phyloP scores from a whole-genome alignment of 805 yeast species.

The Teunomyces gatunensis region DNA sequence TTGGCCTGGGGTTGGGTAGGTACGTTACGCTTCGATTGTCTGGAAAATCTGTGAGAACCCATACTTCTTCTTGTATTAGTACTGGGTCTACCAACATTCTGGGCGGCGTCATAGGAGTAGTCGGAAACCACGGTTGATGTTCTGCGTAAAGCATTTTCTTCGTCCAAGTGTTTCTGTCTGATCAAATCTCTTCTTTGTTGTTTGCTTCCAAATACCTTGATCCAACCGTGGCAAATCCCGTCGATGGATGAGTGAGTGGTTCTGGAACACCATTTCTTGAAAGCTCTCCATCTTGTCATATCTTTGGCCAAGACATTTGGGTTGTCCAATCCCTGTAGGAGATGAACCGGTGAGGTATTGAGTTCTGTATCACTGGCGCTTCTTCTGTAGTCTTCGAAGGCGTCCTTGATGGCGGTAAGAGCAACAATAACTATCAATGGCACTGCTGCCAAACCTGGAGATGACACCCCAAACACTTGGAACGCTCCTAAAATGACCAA shows the following conservation, averaged over 20 bases:
- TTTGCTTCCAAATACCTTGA: constrained; percentile 25
- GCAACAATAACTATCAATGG: constrained; percentile 78
- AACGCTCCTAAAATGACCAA: constrained; percentile 51
- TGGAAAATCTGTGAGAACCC: constrained; percentile 1
- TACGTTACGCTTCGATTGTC: constrained; percentile 1
- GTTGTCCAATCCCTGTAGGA: constrained; percentile 53
- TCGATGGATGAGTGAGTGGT: constrained; percentile 13
- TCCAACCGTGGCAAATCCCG: constrained; percentile 19
- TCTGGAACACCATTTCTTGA: constrained; percentile 58
- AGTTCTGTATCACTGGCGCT: constrained; percentile 62
- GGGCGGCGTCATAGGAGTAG: constrained; percentile 15
- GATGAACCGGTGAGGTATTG: constrained; percentile 62
- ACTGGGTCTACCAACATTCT: constrained; percentile 8
- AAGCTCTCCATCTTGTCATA: constrained; percentile 62
- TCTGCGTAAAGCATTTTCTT: constrained; percentile 31
- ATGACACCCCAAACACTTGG: constrained; percentile 64
- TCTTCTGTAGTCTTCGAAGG: constrained; percentile 72
- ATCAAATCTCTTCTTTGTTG: constrained; percentile 22
- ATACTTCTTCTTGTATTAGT: constrained; percentile 1
- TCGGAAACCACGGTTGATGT: constrained; percentile 39
- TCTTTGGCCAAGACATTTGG: constrained; percentile 54
- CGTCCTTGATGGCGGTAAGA: constrained; percentile 74
- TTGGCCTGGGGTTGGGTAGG: constrained; percentile 14
- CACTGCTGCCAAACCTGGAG: constrained; percentile 73
- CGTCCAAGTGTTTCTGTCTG: constrained; percentile 21